Base-by-base conservation (phyloP, 495 filamentous ascomycete species). In the Aspergillus taichungensis region DNA sequence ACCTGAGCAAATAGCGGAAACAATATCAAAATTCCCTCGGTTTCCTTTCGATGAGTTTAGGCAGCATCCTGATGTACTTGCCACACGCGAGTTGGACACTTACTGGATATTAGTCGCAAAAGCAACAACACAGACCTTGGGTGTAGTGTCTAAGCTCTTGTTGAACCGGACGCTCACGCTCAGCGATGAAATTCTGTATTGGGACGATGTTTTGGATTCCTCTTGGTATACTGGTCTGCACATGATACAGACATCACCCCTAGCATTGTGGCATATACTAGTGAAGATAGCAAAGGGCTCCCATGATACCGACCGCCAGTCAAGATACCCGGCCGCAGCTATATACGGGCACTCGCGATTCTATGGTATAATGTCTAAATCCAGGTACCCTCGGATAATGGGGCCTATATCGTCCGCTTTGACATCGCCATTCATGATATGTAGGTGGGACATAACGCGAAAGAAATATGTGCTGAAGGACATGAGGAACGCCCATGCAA, bases 101-200 rank as follows among this genome's bases (percentile, higher is more conserved):
- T 81, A 92, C 63, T 97, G 92, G 92, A 63, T 95, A 18, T 66
- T 95, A 14, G 74, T 88, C 7, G 82, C 81, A 55, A 98, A 96
- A 61, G 89, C 88, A 3, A 83, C 89, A 0, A 74, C 85, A 18
- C 90, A 94, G 56, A 80, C 80, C 0, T 89, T 94, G 49, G 91
- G 92, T 1, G 58, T 86, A 12, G 66, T 90, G 11, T 63, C 96
- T 49, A 76, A 79, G 49, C 75, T 74, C 0, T 68, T 97, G 2
- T 66, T 95, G 5, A 80, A 88, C 28, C 82, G 88, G 49, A 88
- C 86, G 11, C 77, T 92, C n/a, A 78, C 79, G 0, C 54, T 98
- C 7, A 80, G 77, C 43, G 81, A 92, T 34, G 87, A 96, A 55
- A 83, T 94, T 32, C 84, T 79, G 66, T 97, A 97, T 57, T 98